Base-by-base conservation (phyloP, 495 filamentous ascomycete genomes). In the Neohortaea acidophila region DNA sequence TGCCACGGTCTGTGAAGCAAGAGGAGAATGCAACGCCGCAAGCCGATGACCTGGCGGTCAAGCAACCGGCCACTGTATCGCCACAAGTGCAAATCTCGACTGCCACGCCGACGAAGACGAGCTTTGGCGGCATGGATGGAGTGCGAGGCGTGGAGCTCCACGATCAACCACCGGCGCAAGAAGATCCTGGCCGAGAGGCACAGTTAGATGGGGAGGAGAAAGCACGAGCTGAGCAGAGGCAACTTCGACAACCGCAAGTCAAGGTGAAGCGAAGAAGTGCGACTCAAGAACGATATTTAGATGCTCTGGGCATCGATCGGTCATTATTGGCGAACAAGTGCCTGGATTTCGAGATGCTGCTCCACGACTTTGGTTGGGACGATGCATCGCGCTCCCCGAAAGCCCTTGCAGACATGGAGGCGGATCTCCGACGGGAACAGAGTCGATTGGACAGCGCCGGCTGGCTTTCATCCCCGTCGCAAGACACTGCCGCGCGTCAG, bases 361-460 rank as follows among this genome's bases (percentile, higher is more conserved):
- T 96, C 27, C 75, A 78, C 36, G 84, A 94, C 51, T 83, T 94
- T 52, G 83, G 86, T 14, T 94, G 85, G 87, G 79, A 81, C 27
- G 81, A 79, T 28, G 72, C 77, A 18, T 67, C 81, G 26, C 70
- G 74, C 47, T 67, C 77, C 28, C 63, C 72, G 18, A 73, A 74
- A 35, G 81, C 75, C 38, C 78, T 89, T 42, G 84, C 93, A 41
- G 73, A 84, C 33, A 66, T 96, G 52, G 75, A 89, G 56, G 67
- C 70, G 13, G 84, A 86, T 47, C 65, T 94, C 27, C 79, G 84
- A 36, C 78, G 81, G 41, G 89, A 94, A 51, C 70, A 96, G 40
- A 80, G 79, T 30, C 79, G 81, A 38, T 81, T 86, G 4, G 86
- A 96, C 61, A 84, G 85, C 25, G 89, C 80, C 34, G 84, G 84